Evolutionary conservation across 2,329 filamentous ascomycete species (phyloP), one percentile per base, ranked within the genome.

Genomic region (Monascus ruber): DNA sequence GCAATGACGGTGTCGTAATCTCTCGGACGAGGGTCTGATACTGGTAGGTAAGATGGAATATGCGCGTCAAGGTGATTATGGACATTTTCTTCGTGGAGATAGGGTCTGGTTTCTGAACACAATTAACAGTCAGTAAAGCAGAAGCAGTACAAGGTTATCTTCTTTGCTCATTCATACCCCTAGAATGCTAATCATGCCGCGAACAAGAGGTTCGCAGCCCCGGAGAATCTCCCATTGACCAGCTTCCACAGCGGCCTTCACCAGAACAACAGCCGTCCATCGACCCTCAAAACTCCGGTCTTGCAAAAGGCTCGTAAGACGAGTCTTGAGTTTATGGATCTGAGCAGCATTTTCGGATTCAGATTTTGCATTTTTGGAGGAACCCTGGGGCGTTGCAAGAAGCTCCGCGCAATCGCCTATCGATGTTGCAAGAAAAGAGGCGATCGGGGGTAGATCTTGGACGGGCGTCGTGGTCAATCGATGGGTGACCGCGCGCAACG

Each of bases 11-110:
- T 0, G 87, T 94, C 1, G 84, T 88, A 44, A 95, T 85, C 57
- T 95, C 88, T 50, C 89, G 76, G 34, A 89, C 72, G 38, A 95
- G 70, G 6, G 85, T 91, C 43, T 83, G 85, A 55, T 87, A 87
- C 31, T 81, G 77, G 54, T 87, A 84, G 32, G 88, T 82, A 29
- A 91, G 74, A 49, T 79, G 73, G 64, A 91, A 95, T 49, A 95
- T 87, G 53, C 83, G 81, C 17, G 84, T 83, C 44, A 95, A 67
- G 9, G 84, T 77, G 44, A 91, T 74, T 36, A 94, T 69, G 48
- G 77, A 77, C 42, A 95, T 62, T 56, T 83, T 83, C 56, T 91
- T 93, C 28, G 79, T 79, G 4, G 81, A 76, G 5, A 74, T 60
- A 3, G 85, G 78, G 52, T 94, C 86, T 6, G 81, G 78, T 72